These are phyloP conservation scores for Persicaria tinctoria DNA, from an alignment of 148 eudicot genomes.

Conservation along the genomic window DNA sequence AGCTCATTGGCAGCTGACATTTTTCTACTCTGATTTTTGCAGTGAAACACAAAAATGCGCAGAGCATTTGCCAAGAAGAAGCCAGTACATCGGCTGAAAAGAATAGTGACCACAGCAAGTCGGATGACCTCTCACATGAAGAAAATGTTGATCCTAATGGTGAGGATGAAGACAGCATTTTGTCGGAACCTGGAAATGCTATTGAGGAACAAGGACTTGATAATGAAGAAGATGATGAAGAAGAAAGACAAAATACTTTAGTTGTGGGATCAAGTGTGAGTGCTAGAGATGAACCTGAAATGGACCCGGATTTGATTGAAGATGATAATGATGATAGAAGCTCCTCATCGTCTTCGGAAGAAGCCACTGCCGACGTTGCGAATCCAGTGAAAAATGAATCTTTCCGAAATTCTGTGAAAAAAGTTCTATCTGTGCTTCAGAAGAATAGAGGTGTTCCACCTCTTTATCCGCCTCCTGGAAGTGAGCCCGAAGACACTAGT, in stretches of 20 bases:
- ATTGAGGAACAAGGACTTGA: neutral
- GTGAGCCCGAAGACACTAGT: conserved; percentile 14
- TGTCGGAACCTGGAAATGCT: neutral
- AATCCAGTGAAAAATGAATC: conserved; percentile 41
- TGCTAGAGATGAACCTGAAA: conserved; percentile 10
- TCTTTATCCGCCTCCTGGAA: conserved; percentile 11
- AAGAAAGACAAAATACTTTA: conserved; percentile 11
- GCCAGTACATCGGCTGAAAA: neutral
- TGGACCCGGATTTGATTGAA: conserved; percentile 12
- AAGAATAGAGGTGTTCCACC: conserved; percentile 16
- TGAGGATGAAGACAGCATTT: neutral
- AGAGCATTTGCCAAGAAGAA: neutral
- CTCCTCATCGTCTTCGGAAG: conserved; percentile 53
- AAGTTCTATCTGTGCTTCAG: conserved; percentile 38
- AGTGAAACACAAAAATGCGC: neutral
- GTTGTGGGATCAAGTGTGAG: conserved; percentile 2
- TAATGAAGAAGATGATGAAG: conserved; percentile 11
- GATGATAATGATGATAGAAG: conserved; percentile 22
- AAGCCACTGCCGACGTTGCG: neutral
- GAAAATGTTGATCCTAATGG: neutral
- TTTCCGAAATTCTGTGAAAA: conserved; percentile 39
- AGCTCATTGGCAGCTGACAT: neutral
- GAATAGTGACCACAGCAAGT: no score
- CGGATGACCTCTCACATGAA: neutral
- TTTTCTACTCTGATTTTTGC: conserved; percentile 1